Base-by-base conservation (phyloP, 1,284 basidiomycete species). In the Earliella scabrosa region DNA sequence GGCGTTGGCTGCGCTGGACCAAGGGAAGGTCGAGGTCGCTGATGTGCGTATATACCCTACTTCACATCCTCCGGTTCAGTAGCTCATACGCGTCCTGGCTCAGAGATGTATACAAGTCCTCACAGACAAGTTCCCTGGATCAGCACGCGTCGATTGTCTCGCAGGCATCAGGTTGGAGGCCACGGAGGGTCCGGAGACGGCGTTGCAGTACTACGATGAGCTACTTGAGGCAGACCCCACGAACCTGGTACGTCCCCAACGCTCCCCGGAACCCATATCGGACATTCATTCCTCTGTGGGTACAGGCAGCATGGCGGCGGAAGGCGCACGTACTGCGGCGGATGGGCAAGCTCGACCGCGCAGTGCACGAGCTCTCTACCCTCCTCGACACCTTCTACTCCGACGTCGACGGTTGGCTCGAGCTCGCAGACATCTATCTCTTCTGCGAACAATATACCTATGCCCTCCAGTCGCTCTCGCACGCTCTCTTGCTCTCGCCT, bases 381-480 rank as follows among this genome's bases (percentile, higher is more conserved):
- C 91, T 94, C 68, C 83, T 98, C 34, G 97, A 98, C 68, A 95
- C 88, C 0, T 95, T 97, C 73, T 98, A 98, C 71, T 86, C 87
- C 26, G 97, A 99, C 67, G 80, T 93, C 0, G 91, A 96, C 63
- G 95, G 85, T 4, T 99, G 97, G 97, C 79, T 94, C 11, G 88
- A 97, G 67, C 83, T 99, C n/a, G 91, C 95, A 0, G 91, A 94
- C 63, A 82, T 95, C 7, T 97, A 99, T 68, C 80, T 87, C 2
- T 82, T 85, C 14, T 86, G 88, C 63, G 85, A 87, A 56, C 85
- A 93, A 88, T 97, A 66, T 59, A 77, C 81, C 2, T 78, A 78
- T 61, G 79, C 92, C 2, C 75, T 93, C 4, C 86, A 90, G 67
- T 82, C 92, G 0, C 77, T 95, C 4, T 88, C 92, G 27, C 94